phyloP scores from a whole-genome alignment of 495 filamentous ascomycete genomes.

The Penicillium bovifimosum region DNA sequence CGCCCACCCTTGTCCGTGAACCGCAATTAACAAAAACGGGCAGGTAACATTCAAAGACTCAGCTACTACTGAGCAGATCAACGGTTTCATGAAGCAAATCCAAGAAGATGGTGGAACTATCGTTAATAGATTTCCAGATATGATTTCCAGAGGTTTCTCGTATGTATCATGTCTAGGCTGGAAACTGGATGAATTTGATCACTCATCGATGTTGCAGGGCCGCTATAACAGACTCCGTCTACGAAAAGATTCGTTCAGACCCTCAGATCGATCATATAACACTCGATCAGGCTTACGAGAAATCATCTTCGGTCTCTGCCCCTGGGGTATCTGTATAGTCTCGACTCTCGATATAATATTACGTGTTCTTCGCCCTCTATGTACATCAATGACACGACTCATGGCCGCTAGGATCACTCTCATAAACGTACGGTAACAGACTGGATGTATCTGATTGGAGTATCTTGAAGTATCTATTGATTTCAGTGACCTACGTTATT shows the following conservation, averaged over 20 bases:
- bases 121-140: not conserved
- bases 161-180: not conserved
- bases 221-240: not conserved
- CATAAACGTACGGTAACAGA: too few relatives aligned
- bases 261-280: not conserved
- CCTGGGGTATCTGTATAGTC: too few relatives aligned
- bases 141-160: slow-evolving; percentile 3
- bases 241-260: not conserved
- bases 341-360: too few relatives aligned
- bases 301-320: not conserved
- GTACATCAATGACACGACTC: not conserved
- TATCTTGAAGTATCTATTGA: too few relatives aligned
- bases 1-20: too few relatives aligned
- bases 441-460: too few relatives aligned
- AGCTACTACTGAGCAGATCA: slow-evolving; percentile 3
- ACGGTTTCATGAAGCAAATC: not conserved
- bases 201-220: not conserved
- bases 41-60: slow-evolving; percentile 5
- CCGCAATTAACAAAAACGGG: not conserved
- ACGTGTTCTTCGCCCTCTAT: not conserved
- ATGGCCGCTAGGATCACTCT: not conserved
- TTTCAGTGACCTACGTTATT: too few relatives aligned
- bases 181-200: not conserved
- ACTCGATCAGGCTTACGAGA: not conserved
- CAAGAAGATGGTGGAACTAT: not conserved